phyloP scores from a whole-genome alignment of 2,329 filamentous ascomycete genomes.

The Waltergamsia citrina region DNA sequence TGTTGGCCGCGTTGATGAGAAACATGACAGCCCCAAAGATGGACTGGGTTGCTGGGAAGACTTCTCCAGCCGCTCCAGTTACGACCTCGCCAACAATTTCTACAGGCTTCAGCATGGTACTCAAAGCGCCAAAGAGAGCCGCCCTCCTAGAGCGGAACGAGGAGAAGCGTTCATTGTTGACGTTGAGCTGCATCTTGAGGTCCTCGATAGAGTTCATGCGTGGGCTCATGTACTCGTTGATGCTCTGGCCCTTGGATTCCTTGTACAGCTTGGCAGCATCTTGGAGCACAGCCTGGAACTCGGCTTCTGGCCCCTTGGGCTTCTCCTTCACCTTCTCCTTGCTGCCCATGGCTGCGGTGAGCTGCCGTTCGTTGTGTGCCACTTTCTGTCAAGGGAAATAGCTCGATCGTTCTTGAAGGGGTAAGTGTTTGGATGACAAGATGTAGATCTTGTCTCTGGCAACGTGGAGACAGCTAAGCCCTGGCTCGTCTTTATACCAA shows the following conservation, averaged over 20 bases:
- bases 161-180: constrained; percentile 23
- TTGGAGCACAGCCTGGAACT: constrained; percentile 18
- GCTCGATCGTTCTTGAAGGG: too few relatives aligned
- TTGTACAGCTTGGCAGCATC: constrained; percentile 22
- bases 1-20: constrained; percentile 31
- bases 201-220: constrained; percentile 21
- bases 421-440: too few relatives aligned
- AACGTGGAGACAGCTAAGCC: too few relatives aligned
- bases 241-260: constrained; percentile 14
- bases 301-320: constrained; percentile 6
- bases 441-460: too few relatives aligned
- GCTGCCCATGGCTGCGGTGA: neutral
- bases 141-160: constrained; percentile 25
- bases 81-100: constrained; percentile 28
- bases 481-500: too few relatives aligned
- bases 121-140: constrained; percentile 21
- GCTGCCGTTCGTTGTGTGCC: neutral
- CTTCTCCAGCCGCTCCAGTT: constrained; percentile 22
- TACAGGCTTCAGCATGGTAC: constrained; percentile 22
- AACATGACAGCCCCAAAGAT: constrained; percentile 33
- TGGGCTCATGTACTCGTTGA: constrained; percentile 21
- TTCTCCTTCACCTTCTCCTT: too few relatives aligned
- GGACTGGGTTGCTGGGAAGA: constrained; percentile 28
- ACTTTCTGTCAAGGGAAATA: neutral
- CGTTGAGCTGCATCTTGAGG: constrained; percentile 18